Base-by-base conservation (phyloP, 139 green algal species). In the Auxenochlorella protothecoides region DNA sequence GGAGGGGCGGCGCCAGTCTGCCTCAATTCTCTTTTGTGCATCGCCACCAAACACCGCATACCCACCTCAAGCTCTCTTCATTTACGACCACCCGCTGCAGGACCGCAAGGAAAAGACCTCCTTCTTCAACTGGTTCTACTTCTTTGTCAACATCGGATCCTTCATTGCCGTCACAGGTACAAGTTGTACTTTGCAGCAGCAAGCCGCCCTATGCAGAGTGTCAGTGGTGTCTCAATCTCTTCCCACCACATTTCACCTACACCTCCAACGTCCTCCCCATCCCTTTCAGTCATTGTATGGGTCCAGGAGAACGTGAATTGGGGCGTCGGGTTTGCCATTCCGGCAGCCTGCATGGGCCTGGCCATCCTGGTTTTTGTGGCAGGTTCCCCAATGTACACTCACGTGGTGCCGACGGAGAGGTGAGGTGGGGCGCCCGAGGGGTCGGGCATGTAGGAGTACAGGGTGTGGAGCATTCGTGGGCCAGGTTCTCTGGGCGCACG, bases 111-210 rank as follows among this genome's bases (percentile, higher is more conserved):
- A 95, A 81, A 96, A 96, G 81, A 84, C 89, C 72, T 88, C 75
- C 59, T 97, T 98, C 81, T 97, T 98, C 83, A 97, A 97, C 81
- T 96, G 85, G 80, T 98, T 98, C 81, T 98, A 98, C 83, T 89
- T 98, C 67, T 88, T 88, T 68, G 93, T 98, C 79, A 98, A 98
- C 78, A 72, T 96, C 5, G 94, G 94, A 60, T 89, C 82, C 11
- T 76, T 97, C 53, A 80, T 94, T 64, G 90, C 90, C 2, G 86
- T 87, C 64, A 95, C 90, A 7, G 78, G 55, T 67, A 12, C 72
- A 44, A 44, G 27, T 44, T 44, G 27, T 44, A 44, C 27, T 44
- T 44, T 44, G 27, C 27, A 44, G 27, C 27, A 0, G 27, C 27
- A 44, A 44, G 27, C 27, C 27, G 27, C 27, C 27, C 27, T 44